phyloP scores from a whole-genome alignment of 805 yeast genomes.

The Pichia kluyveri region DNA sequence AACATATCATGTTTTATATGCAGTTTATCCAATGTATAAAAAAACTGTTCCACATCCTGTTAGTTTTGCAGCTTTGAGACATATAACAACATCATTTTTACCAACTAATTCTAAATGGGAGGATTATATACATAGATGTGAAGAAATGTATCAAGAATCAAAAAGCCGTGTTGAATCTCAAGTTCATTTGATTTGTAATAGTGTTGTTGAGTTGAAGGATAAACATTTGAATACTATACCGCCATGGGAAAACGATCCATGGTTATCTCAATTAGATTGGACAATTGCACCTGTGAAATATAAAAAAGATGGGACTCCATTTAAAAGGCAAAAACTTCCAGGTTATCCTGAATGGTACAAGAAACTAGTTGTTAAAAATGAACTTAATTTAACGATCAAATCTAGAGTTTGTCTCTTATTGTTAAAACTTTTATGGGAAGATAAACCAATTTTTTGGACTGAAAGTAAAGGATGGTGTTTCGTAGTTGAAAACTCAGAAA shows the following conservation, averaged over 20 bases:
- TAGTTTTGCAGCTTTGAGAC: conserved; percentile 77
- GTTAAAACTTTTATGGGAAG: conserved; percentile 77
- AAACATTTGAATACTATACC: conserved; percentile 28
- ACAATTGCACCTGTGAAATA: conserved; percentile 46
- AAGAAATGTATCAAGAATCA: conserved; percentile 51
- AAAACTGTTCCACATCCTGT: conserved; percentile 85
- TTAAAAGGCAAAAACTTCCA: conserved; percentile 68
- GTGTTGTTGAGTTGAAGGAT: conserved; percentile 36
- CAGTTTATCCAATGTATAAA: conserved; percentile 61
- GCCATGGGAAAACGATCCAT: conserved; percentile 58
- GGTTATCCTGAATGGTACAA: conserved; percentile 95
- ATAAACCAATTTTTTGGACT: conserved; percentile 73
- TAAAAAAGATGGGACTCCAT: conserved; percentile 62
- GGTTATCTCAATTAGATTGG: conserved; percentile 93
- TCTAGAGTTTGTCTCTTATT: conserved; percentile 71
- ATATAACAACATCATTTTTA: conserved; percentile 61
- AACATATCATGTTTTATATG: conserved; percentile 61
- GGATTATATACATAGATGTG: conserved; percentile 60
- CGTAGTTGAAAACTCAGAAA: conserved; percentile 39
- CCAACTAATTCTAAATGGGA: conserved; percentile 77
- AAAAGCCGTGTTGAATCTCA: conserved; percentile 47
- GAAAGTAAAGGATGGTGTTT: conserved; percentile 85
- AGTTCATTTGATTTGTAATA: conserved; percentile 50
- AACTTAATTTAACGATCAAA: conserved; percentile 54
- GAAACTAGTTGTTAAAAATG: conserved; percentile 34